phyloP scores from a whole-genome alignment of 257 asterid species.

The Petunia axillaris region DNA sequence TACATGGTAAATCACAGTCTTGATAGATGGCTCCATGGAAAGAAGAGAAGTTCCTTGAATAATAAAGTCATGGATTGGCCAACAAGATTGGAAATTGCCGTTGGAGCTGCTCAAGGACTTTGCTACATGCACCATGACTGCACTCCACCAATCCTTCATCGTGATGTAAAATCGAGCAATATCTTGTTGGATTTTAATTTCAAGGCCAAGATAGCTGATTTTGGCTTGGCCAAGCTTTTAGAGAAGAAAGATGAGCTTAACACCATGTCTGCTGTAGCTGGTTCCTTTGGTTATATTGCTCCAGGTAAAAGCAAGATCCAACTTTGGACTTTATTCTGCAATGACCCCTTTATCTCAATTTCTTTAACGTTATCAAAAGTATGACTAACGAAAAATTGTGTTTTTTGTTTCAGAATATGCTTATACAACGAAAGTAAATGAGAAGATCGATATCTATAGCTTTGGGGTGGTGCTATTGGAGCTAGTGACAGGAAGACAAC shows the following conservation, averaged over 20 bases:
- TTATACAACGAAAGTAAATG: constrained; percentile 48
- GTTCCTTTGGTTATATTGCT: constrained; percentile 73
- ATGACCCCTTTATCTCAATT: background rate
- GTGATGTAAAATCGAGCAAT: constrained; percentile 70
- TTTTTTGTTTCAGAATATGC: constrained; percentile 67
- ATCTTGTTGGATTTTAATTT: constrained; percentile 61
- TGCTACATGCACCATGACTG: constrained; percentile 73
- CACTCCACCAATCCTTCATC: constrained; percentile 61
- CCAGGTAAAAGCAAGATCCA: constrained; percentile 46
- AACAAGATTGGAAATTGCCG: constrained; percentile 56
- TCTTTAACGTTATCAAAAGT: background rate
- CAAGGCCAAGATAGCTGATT: constrained; percentile 65
- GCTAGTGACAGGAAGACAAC: constrained; percentile 55
- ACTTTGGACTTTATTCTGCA: background rate
- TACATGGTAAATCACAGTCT: constrained; percentile 65
- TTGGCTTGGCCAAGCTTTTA: constrained; percentile 63
- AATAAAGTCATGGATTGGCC: constrained; percentile 59
- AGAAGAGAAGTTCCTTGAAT: constrained; percentile 29
- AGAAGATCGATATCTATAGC: constrained; percentile 50
- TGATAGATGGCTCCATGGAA: constrained; percentile 57
- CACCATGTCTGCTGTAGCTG: constrained; percentile 62
- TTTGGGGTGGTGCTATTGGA: constrained; percentile 52
- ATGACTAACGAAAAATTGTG: background rate
- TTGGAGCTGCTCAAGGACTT: constrained; percentile 72
- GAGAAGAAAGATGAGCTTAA: constrained; percentile 47